Evolutionary conservation across 1,139 yeast species (phyloP).

Genomic region (Hyphopichia pseudoburtonii): DNA sequence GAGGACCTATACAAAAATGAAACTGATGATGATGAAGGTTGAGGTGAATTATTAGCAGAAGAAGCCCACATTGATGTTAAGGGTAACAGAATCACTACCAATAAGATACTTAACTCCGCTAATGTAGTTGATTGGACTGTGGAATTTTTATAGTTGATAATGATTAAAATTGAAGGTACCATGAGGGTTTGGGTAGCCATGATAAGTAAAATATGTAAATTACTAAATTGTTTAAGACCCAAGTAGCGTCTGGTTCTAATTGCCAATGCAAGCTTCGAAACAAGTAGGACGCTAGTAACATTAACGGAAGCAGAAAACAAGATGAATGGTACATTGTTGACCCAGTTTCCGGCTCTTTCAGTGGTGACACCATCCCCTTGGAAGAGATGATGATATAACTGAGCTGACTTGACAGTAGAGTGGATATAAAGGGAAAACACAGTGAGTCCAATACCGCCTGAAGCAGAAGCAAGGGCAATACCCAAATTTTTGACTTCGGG

Average conservation of each 20-base stretch:
- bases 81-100: constrained; percentile 67
- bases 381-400: constrained; percentile 14
- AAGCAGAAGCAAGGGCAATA: constrained; percentile 33
- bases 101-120: constrained; percentile 24
- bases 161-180: constrained; percentile 69
- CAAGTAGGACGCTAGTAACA: constrained; percentile 57
- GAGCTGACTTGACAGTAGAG: constrained; percentile 17
- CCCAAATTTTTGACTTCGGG: constrained; percentile 47
- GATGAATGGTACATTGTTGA: constrained; percentile 53
- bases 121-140: constrained; percentile 15
- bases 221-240: constrained; percentile 81
- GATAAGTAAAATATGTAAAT: constrained; percentile 74
- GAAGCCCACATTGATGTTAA: constrained; percentile 87
- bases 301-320: constrained; percentile 69
- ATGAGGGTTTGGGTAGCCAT: constrained; percentile 83
- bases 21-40: constrained; percentile 6
- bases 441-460: constrained; percentile 45
- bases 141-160: constrained; percentile 43
- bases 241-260: constrained; percentile 67
- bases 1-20: constrained; percentile 6
- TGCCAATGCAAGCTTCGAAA: constrained; percentile 64
- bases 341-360: constrained; percentile 21
- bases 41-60: constrained; percentile 47
- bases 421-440: constrained; percentile 57
- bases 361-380: constrained; percentile 7